A percentile compares a stretch with the other conserved stretches of the same genome.
phyloP scores from a whole-genome alignment of 2,329 filamentous ascomycete species.

The Xylaria sp. region DNA sequence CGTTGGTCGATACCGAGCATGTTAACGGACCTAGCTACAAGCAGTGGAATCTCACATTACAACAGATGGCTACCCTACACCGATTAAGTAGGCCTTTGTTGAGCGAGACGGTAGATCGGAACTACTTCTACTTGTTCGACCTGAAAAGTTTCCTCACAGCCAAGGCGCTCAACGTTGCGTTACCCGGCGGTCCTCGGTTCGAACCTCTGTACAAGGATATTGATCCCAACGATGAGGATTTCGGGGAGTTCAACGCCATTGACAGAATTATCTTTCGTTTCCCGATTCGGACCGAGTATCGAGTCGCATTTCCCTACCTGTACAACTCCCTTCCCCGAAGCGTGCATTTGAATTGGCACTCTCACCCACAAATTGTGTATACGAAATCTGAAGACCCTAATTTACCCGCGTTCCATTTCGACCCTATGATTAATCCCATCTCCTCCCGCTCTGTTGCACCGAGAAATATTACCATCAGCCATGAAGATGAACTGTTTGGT shows the following conservation, averaged over 20 bases:
- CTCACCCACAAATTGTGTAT: constrained; percentile 90
- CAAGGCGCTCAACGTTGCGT: constrained; percentile 94
- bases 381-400: constrained; percentile 84
- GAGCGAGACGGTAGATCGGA: constrained; percentile 90
- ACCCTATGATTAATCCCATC: constrained; percentile 96
- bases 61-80: constrained; percentile 95
- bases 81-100: constrained; percentile 88
- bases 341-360: constrained; percentile 92
- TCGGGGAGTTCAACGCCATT: constrained; percentile 99
- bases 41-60: constrained; percentile 87
- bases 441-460: constrained; percentile 92
- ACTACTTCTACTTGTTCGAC: constrained; percentile 98
- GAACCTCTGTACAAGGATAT: constrained; percentile 98
- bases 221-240: constrained; percentile 97
- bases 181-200: constrained; percentile 95
- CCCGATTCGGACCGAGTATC: constrained; percentile 92
- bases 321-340: constrained; percentile 97
- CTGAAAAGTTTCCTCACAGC: constrained; percentile 92
- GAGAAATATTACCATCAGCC: constrained; percentile 88
- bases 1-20: constrained; percentile 86
- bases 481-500: constrained; percentile 94
- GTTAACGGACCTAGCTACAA: constrained; percentile 98
- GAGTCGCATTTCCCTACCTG: constrained; percentile 90
- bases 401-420: constrained; percentile 95
- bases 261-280: constrained; percentile 98